phyloP scores from a whole-genome alignment of 2,329 filamentous ascomycete species.

The Tolypocladium ovalisporum region DNA sequence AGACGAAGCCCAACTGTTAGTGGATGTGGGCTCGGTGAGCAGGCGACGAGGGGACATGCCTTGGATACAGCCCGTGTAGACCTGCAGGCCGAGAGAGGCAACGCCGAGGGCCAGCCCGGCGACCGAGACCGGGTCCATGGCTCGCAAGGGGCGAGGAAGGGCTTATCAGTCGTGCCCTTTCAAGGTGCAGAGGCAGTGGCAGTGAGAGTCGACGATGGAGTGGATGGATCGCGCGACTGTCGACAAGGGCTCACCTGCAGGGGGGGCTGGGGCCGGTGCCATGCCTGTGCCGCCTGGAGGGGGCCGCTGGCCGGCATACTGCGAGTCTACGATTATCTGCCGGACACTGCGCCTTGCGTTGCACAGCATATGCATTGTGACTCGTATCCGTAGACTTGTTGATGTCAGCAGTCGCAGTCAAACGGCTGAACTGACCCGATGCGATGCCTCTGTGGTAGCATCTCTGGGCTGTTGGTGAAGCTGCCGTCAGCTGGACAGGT shows the following conservation, averaged over 20 bases:
- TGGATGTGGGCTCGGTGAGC: not conserved
- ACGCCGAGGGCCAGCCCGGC: constrained; percentile 32
- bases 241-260: not conserved
- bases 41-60: constrained; percentile 13
- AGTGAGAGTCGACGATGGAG: not conserved
- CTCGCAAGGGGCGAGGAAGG: not conserved
- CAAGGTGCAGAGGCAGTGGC: not conserved
- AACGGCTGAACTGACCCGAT: not conserved
- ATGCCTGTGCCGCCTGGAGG: no score
- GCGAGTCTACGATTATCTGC: no score
- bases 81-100: constrained; percentile 32
- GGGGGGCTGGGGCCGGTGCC: not conserved
- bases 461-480: not conserved
- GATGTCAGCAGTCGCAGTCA: not conserved
- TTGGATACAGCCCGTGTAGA: constrained; percentile 35
- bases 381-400: not conserved
- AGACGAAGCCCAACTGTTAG: not conserved
- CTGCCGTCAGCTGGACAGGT: not conserved
- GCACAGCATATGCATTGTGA: not conserved
- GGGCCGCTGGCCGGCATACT: no score
- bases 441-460: not conserved
- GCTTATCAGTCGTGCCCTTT: not conserved
- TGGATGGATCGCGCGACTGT: not conserved
- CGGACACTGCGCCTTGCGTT: not conserved
- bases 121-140: constrained; percentile 32